A percentile compares a stretch with the other conserved stretches of the same genome.
Conservation (phyloP, 2,329 filamentous ascomycete species). For the Ceratocystis diversiconidia region DNA sequence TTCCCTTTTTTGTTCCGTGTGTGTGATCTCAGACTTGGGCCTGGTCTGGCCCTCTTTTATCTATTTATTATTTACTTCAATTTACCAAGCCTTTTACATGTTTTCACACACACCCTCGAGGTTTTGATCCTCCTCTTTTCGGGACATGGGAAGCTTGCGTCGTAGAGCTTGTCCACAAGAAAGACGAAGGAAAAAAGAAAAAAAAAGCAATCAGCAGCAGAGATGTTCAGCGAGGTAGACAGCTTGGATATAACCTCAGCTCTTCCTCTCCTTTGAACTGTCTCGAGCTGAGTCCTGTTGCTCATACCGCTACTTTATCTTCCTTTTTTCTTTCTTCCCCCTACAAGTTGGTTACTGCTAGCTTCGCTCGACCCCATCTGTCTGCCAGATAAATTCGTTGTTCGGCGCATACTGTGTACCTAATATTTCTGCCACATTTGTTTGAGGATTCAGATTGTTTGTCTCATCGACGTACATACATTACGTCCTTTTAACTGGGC, state of each 20-base stretch:
- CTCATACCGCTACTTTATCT: too few species aligned
- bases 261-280: not conserved
- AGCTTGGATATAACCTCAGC: not conserved
- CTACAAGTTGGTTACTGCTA: not conserved
- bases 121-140: not conserved
- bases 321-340: not conserved
- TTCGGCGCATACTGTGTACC: not conserved
- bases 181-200: not conserved
- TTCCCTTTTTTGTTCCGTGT: not conserved
- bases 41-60: not conserved
- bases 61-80: not conserved
- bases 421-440: not conserved
- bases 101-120: not conserved
- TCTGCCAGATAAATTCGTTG: not conserved
- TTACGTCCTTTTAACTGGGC: not conserved
- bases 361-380: not conserved
- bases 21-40: not conserved
- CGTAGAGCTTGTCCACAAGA: not conserved
- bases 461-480: constrained; percentile 6
- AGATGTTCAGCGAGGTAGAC: not conserved
- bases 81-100: not conserved
- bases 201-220: not conserved
- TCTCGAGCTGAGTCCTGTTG: not conserved
- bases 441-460: constrained; percentile 9
- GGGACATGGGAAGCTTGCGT: constrained; percentile 2